Evolutionary conservation across 768 basidiomycete genomes (phyloP).

Genomic region (Psilocybe subaeruginosa): DNA sequence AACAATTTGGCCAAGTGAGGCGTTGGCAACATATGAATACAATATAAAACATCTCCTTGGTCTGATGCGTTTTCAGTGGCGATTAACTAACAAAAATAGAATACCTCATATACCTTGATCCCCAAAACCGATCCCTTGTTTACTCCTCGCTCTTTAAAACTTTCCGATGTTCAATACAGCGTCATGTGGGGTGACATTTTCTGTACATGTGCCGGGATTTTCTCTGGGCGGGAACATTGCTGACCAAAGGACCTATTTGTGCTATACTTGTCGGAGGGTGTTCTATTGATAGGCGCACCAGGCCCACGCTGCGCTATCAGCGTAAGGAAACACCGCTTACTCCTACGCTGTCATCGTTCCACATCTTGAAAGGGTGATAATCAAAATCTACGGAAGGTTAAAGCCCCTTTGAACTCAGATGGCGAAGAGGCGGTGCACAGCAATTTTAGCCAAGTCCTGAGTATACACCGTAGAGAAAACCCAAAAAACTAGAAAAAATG

Average conservation of each 20-base stretch:
- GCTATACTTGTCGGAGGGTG: too few relatives aligned
- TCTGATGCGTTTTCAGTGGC: too few relatives aligned
- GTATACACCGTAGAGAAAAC: not conserved
- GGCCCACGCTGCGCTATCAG: not conserved
- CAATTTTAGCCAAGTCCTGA: too few relatives aligned
- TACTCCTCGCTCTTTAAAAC: not conserved
- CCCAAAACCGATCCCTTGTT: not conserved
- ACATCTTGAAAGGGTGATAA: not conserved
- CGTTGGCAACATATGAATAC: too few relatives aligned
- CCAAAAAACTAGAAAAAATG: not conserved
- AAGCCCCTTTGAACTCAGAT: not conserved
- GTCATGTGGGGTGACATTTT: not conserved
- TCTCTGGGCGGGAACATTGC: not conserved
- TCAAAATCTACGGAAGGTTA: not conserved
- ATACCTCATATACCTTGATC: too few relatives aligned
- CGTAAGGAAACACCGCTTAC: not conserved
- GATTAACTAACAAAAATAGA: too few relatives aligned
- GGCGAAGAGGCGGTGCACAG: not conserved
- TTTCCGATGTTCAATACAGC: not conserved
- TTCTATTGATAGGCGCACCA: not conserved
- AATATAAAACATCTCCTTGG: too few relatives aligned
- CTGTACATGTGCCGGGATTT: not conserved
- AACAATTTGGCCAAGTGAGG: too few relatives aligned
- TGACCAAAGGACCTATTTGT: too few relatives aligned
- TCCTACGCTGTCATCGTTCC: slow-evolving; percentile 6